Conservation (phyloP, 2,329 filamentous ascomycete species). For the Elsinoe perseae region DNA sequence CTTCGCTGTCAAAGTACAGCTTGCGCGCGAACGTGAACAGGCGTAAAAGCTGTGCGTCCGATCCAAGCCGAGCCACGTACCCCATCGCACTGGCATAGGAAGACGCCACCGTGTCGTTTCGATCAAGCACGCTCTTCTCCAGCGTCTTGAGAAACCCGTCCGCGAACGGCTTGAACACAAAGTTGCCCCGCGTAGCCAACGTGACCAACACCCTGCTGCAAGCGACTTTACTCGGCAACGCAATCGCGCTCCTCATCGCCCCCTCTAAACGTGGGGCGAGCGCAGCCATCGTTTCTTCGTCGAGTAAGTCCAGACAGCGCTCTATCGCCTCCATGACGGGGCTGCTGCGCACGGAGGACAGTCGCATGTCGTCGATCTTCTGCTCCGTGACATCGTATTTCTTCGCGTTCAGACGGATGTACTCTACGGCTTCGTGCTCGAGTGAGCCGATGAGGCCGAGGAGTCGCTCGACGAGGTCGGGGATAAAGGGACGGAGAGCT, state of each 20-base stretch:
- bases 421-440: constrained; percentile 84
- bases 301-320: constrained; percentile 74
- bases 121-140: constrained; percentile 75
- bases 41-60: constrained; percentile 50
- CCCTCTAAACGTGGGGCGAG: constrained; percentile 65
- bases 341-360: constrained; percentile 72
- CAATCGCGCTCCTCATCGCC: constrained; percentile 77
- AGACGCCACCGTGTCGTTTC: constrained; percentile 86
- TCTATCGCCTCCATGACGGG: constrained; percentile 91
- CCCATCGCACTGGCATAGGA: constrained; percentile 81
- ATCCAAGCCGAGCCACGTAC: constrained; percentile 65
- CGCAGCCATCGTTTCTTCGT: constrained; percentile 66
- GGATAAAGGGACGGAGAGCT: constrained; percentile 69
- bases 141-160: constrained; percentile 68
- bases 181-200: constrained; percentile 69
- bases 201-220: constrained; percentile 79
- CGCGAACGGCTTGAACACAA: constrained; percentile 67
- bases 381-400: constrained; percentile 79
- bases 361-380: constrained; percentile 79
- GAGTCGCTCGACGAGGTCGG: constrained; percentile 71
- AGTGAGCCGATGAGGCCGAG: constrained; percentile 77
- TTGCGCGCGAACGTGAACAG: constrained; percentile 52
- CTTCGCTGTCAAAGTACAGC: constrained; percentile 75
- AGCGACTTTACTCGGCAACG: constrained; percentile 88
- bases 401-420: constrained; percentile 79